Base-by-base conservation (phyloP, 352 stramenopile species). In the Phytophthora pseudosyringae region DNA sequence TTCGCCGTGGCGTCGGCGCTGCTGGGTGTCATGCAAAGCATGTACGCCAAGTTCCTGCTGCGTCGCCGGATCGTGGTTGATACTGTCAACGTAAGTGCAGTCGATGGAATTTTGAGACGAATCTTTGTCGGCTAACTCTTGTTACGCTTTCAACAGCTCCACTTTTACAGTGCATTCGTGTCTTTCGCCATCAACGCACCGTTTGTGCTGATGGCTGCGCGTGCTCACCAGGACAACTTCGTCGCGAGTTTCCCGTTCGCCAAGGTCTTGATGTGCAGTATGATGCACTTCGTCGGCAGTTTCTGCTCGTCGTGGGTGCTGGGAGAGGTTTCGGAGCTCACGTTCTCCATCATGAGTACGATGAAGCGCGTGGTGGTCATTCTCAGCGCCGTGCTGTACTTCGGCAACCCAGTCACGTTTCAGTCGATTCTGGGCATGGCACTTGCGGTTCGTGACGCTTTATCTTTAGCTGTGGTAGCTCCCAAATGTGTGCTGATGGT, bases 361-460 rank as follows among this genome's bases (percentile, higher is more conserved):
- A 93, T 95, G 86, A 94, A 94, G 76, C 88, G 88, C 11, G 83
- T 94, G 50, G 88, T 95, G 55, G 88, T 95, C 61, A 93, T 95
- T 61, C 67, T 94, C 31, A 93, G 88, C 52, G 86, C 88, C 2
- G 81, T 95, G 15, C 60, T 93, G 29, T 95, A 94, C 76, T 95
- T 95, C 52, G 88, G 88, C 40, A 95, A 91, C 51, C 71, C 81
- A 1, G 83, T 95, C 31, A 93, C 83, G 0, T 28, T 62, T 29
- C 81, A 93, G 54, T 95, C 88, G 13, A 64, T 88, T 32, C 31
- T 78, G 3, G 88, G 88, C 53, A 95, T 94, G 88, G 48, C 74
- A 28, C 72, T 95, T 26, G 88, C 88, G 26, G 75, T 88, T 60
- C 61, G 74, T 60, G 10, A 3, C 26, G 41, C 25, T 46, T 35